Evolutionary conservation across 1,284 basidiomycete genomes (phyloP), one percentile per base, ranked within the genome.

Genomic region (Serendipita sp.): DNA sequence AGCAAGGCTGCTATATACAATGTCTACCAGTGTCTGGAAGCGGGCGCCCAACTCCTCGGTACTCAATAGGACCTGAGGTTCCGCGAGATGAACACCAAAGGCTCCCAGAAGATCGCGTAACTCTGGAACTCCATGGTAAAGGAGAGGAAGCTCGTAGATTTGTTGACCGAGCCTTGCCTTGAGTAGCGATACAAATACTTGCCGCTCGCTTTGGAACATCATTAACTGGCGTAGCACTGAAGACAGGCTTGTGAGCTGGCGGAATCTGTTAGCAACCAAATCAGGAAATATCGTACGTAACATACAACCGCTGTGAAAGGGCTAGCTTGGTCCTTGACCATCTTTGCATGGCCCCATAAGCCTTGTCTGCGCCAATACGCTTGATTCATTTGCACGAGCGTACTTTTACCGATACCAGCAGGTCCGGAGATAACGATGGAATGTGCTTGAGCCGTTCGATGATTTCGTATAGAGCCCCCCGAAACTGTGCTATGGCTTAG

Each of bases 281-380:
- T 17, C 42, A 60, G 13, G 4, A 64, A 53, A 15, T 15, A 2
- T 53, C 15, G 6, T 65, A 41, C 15, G 1, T 43, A n/a, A 69
- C 78, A 68, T 67, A 84, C 83, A 67, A 86, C 69, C 1, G 83
- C 82, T 12, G 82, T 77, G 68, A 86, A 87, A 6, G 85, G 85
- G 2, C 83, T 82, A 2, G 82, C 79, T 65, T 84, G 80, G 3
- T 76, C 75, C 60, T 74, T 78, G 66, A 84, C 80, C 65, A 87
- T 87, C 70, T 85, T 86, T 2, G 84, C 84, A 66, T 86, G 83
- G 15, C 84, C 85, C 83, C 84, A 87, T 12, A 86, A 75, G 2
- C 85, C 85, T 66, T 85, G 83, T 15, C 83, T 77, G 73, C 84
- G 72, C 84, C 84, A 87, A 70, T 81, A 82, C 3, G 83, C 82